These are phyloP conservation scores for Tetracentron sinense DNA, from an alignment of 164 flowering plant species.

Conservation along the genomic window DNA sequence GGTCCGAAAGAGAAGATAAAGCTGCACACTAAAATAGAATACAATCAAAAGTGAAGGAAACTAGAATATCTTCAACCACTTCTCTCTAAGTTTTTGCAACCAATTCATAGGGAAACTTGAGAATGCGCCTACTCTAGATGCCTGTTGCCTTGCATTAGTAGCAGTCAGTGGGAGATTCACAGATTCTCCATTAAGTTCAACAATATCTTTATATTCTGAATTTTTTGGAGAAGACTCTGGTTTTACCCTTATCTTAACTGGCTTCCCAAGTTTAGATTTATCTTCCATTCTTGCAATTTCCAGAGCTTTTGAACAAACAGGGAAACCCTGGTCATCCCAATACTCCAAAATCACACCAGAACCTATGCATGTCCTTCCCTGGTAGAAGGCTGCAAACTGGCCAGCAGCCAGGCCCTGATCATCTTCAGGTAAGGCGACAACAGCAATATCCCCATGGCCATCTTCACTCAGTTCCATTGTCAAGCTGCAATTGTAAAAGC, in stretches of 20 bases:
- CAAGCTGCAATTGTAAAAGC: slow-evolving; percentile 63
- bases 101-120: slow-evolving; percentile 17
- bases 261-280: slow-evolving; percentile 78
- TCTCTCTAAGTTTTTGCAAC: slow-evolving; percentile 29
- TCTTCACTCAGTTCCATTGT: slow-evolving; percentile 39
- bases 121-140: slow-evolving; percentile 12
- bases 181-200: slow-evolving; percentile 11
- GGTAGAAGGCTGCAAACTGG: slow-evolving; percentile 88
- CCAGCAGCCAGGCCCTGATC: slow-evolving; percentile 99
- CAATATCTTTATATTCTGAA: slow-evolving; percentile 9
- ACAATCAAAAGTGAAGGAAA: background rate
- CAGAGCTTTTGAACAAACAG: slow-evolving; percentile 73
- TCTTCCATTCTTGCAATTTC: slow-evolving; percentile 76
- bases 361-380: slow-evolving; percentile 61
- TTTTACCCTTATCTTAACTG: slow-evolving; percentile 66
- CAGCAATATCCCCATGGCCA: slow-evolving; percentile 39
- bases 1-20: too few species aligned
- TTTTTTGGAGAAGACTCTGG: slow-evolving; percentile 28
- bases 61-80: slow-evolving; percentile 27
- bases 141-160: background rate
- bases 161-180: slow-evolving; percentile 1
- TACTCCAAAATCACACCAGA: slow-evolving; percentile 91
- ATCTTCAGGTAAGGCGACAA: slow-evolving; percentile 65
- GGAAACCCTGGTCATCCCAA: slow-evolving; percentile 83
- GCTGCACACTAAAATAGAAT: background rate